Evolutionary conservation across 2,329 filamentous ascomycete species (phyloP).

Genomic region (Apiospora hydei): DNA sequence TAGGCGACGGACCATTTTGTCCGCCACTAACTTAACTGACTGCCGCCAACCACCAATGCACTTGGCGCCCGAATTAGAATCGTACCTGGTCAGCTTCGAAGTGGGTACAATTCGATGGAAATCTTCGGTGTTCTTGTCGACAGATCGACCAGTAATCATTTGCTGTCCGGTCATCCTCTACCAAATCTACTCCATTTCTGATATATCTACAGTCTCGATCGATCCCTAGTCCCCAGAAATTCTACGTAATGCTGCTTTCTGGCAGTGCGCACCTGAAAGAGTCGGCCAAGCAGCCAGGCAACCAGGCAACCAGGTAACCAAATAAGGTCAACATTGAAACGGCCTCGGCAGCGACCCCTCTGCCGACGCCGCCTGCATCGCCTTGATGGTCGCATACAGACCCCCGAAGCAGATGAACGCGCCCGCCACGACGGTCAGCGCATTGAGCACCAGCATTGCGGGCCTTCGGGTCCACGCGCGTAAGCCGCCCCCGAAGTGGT

Average conservation of each 20-base stretch:
- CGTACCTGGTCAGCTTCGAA: not conserved
- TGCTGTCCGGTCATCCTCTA: not conserved
- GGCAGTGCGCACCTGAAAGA: not conserved
- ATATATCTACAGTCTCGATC: not conserved
- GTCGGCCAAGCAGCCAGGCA: not conserved
- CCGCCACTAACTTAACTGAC: not conserved
- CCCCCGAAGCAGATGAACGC: slow-evolving; percentile 57
- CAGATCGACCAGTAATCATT: not conserved
- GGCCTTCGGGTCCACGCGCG: slow-evolving; percentile 47
- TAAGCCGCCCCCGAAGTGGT: slow-evolving; percentile 50
- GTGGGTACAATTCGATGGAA: not conserved
- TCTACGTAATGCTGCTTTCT: not conserved
- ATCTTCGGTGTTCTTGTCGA: too few species aligned
- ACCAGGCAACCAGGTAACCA: not conserved
- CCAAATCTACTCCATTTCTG: not conserved
- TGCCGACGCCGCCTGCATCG: slow-evolving; percentile 34
- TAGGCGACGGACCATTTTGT: not conserved
- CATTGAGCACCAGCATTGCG: slow-evolving; percentile 47
- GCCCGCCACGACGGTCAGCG: slow-evolving; percentile 52
- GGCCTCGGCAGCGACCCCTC: slow-evolving; percentile 36
- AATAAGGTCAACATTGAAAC: slow-evolving; percentile 36
- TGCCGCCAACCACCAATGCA: not conserved
- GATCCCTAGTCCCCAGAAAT: not conserved
- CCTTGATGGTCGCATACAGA: slow-evolving; percentile 55
- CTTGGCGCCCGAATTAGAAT: not conserved